A percentile compares a stretch with the other conserved stretches of the same genome.
Evolutionary conservation across 2,329 filamentous ascomycete species (phyloP).

Genomic region (Arachnomyces sp.): DNA sequence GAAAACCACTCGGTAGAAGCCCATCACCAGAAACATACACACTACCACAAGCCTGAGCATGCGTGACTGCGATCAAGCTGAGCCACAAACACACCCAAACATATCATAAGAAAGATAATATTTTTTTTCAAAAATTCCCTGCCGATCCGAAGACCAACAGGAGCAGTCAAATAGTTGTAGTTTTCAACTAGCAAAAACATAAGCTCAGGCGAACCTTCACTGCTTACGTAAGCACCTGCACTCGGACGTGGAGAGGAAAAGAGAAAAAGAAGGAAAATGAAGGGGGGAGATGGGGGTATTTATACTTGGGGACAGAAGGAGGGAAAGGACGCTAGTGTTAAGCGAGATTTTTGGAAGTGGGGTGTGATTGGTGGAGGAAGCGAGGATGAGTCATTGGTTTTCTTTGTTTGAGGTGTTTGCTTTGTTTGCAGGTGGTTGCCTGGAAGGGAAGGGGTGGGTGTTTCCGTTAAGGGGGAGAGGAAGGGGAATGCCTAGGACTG

Average conservation of each 20-base stretch:
- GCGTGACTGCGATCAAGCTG: no score
- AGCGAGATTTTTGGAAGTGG: slow-evolving; percentile 4
- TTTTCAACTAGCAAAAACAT: slow-evolving; percentile 83
- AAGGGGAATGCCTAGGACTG: no score
- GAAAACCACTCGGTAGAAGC: no score
- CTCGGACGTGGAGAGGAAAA: slow-evolving; percentile 51
- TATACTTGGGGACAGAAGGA: no score
- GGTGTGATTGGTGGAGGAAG: neutral
- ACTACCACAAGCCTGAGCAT: no score
- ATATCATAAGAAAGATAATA: slow-evolving; percentile 10
- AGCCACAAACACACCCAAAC: no score
- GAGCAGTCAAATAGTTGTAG: slow-evolving; percentile 65
- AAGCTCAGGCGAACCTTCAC: slow-evolving; percentile 77
- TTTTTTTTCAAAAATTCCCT: slow-evolving; percentile 66
- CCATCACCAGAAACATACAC: no score
- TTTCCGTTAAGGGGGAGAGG: no score
- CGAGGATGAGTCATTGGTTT: neutral
- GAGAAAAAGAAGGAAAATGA: slow-evolving; percentile 21
- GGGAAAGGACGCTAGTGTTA: slow-evolving; percentile 8
- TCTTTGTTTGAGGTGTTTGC: neutral
- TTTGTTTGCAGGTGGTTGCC: no score
- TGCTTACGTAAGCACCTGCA: slow-evolving; percentile 68
- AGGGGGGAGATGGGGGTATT: slow-evolving; percentile 3
- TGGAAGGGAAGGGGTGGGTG: no score
- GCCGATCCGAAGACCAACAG: slow-evolving; percentile 58